Base-by-base conservation (phyloP, 2,329 filamentous ascomycete species). In the Colletotrichum trifolii region DNA sequence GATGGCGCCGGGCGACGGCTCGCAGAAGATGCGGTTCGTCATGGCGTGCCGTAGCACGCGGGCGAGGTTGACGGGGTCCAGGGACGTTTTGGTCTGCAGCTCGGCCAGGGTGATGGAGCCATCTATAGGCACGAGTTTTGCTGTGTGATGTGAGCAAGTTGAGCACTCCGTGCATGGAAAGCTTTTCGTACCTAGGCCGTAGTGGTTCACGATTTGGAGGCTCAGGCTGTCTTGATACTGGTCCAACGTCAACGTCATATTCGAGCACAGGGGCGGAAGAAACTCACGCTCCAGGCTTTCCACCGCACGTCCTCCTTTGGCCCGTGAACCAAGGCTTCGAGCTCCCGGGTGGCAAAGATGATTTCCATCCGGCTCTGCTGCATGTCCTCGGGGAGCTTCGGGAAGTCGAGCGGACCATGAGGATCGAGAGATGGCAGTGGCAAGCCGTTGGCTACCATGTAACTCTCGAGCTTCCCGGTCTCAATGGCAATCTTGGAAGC, bases 31-130 rank as follows among this genome's bases (percentile, higher is more conserved):
- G 10, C 78, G 76, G 68, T 82, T 85, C 11, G 85, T 87, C 80
- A 88, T 88, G 43, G 82, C 85, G 71, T 87, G 82, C 8, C 86
- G 83, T 35, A 87, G 73, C 7, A 85, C 74, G 49, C 84, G 82
- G 11, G 81, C 78, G 15, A 87, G 76, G 69, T 86, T 85, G 67
- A 82, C 77, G 35, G 81, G 74, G 68, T 84, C 81, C 25, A 86
- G 72, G 0, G 77, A 69, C 0, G 82, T 83, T 67, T 81, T 81
- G 48, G 75, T 68, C 53, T 82, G 74, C 4, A 87, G 80, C 52
- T 85, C 77, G 33, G 73, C 58, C 25, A 85, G 77, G 1, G 80
- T 72, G 58, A 84, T 83, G 45, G 82, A 77, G 33, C 73, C 71
- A 15, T 81, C 71, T 33, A 82, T n/a, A 11, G 84, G 85, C 10